Evolutionary conservation across 2,329 filamentous ascomycete genomes (phyloP).

Genomic region (Alternaria gansuensis): DNA sequence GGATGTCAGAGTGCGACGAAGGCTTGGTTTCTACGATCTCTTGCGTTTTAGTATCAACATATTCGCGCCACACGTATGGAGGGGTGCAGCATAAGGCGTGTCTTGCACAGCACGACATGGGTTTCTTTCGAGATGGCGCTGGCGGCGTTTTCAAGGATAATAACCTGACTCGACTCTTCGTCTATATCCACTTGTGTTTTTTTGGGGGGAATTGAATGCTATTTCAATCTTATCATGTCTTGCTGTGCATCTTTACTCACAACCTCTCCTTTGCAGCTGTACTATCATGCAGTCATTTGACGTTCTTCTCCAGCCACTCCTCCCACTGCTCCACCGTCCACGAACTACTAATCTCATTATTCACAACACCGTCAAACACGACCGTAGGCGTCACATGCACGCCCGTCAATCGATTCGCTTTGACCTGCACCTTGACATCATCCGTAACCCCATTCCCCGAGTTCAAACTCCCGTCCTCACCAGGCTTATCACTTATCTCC

Average conservation of each 20-base stretch:
- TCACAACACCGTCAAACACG: conserved; percentile 85
- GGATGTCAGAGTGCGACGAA: conserved; percentile 12
- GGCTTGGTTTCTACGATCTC: not conserved
- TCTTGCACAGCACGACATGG: conserved; percentile 4
- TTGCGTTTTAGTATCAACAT: not conserved
- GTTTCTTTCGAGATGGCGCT: conserved; percentile 5
- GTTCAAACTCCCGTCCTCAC: conserved; percentile 74
- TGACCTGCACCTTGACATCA: conserved; percentile 84
- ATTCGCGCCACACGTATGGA: conserved; percentile 7
- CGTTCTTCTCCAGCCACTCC: conserved; percentile 77
- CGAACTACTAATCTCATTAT: conserved; percentile 77
- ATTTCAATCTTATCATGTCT: not conserved
- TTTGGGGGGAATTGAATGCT: conserved; percentile 6
- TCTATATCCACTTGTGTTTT: conserved; percentile 10
- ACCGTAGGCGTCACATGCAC: conserved; percentile 93
- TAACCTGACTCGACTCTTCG: conserved; percentile 10
- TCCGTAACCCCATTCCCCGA: conserved; percentile 81
- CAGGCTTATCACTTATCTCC: conserved; percentile 72
- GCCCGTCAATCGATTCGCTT: conserved; percentile 78
- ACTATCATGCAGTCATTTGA: conserved; percentile 57
- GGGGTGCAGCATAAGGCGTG: conserved; percentile 15
- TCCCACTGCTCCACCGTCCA: conserved; percentile 86
- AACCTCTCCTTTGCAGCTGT: not conserved
- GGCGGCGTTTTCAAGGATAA: conserved; percentile 10
- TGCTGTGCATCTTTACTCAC: not conserved